Base-by-base conservation (phyloP, 2,329 filamentous ascomycete species). In the Fusarium sp. region DNA sequence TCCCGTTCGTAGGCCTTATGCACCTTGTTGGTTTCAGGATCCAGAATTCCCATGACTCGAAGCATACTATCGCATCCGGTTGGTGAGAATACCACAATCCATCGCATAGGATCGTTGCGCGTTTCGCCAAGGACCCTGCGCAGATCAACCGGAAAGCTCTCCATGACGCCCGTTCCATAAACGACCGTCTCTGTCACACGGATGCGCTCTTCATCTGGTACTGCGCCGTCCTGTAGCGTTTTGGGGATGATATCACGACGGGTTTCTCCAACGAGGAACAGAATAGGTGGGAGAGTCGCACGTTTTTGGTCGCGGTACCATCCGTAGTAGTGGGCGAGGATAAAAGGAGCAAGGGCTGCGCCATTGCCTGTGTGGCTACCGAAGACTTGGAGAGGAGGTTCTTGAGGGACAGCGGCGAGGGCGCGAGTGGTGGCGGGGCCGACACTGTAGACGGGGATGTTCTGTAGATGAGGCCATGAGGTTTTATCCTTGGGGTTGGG, bases 181-280 rank as follows among this genome's bases (percentile, higher is more conserved):
- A 98, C 91, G 5, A 95, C 90, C 12, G 94, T 79, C 81, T 98
- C 95, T 41, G 92, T 88, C 3, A 98, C 92, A 12, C 81, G 81
- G 27, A 96, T 92, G 54, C 88, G 84, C 58, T 82, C 80, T 19
- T 84, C 78, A 0, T 79, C 71, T 0, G 86, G 80, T 14, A 94
- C 82, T 1, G 79, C 75, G 0, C 84, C 78, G 42, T 88, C 87
- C 85, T 91, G 93, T 41, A 98, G 84, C 3, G 89, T 94, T 75
- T 89, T 93, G 3, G 96, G 95, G 71, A 99, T 97, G 73, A 97
- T 90, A 79, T 98, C 96, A 48, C 96, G 86, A 60, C 94, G 89
- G 79, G 95, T 93, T 79, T 98, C 95, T 25, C 96, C 96, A 1
- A 97, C 94, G 19, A 97, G 87, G 80, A 98, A 99, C 2, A 98